Percentiles rank a stretch among this genome's conserved stretches.
Evolutionary conservation across 2,329 filamentous ascomycete species (phyloP).

Genomic region (Ophiostoma tasmaniense): DNA sequence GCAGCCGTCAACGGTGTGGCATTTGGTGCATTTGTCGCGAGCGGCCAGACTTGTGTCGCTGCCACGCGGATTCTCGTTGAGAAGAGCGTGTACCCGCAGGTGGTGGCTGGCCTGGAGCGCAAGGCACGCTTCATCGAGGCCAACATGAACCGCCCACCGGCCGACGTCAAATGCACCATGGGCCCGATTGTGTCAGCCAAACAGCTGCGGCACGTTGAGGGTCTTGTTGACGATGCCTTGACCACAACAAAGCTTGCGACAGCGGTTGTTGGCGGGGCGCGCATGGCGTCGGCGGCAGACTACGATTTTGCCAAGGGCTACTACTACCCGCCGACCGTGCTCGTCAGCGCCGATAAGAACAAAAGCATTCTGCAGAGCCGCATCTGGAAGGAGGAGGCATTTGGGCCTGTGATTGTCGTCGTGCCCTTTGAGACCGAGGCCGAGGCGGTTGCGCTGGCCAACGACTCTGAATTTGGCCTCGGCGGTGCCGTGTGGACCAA

Average conservation of each 20-base stretch:
- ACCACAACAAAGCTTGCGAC: conserved; percentile 33
- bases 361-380: conserved; percentile 55
- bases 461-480: conserved; percentile 67
- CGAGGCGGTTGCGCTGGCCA: conserved; percentile 61
- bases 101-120: conserved; percentile 54
- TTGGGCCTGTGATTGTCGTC: conserved; percentile 70
- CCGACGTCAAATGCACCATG: conserved; percentile 51
- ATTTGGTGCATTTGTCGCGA: conserved; percentile 47
- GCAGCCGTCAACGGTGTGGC: conserved; percentile 62
- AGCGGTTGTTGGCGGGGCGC: conserved; percentile 37
- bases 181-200: conserved; percentile 53
- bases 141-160: conserved; percentile 47
- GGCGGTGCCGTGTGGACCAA: conserved; percentile 70
- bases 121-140: conserved; percentile 49
- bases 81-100: conserved; percentile 54
- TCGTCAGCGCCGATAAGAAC: conserved; percentile 41
- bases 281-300: conserved; percentile 39
- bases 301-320: conserved; percentile 52
- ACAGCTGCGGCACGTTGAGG: conserved; percentile 59
- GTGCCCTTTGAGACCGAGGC: conserved; percentile 70
- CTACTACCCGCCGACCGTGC: conserved; percentile 73
- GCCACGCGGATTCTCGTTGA: conserved; percentile 70
- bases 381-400: conserved; percentile 74
- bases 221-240: conserved; percentile 52
- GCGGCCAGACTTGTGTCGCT: conserved; percentile 55